A percentile compares a stretch with the other conserved stretches of the same genome.
These are phyloP conservation scores for Hypoxylon fragiforme DNA, from an alignment of 495 filamentous ascomycete species.

Conservation along the genomic window DNA sequence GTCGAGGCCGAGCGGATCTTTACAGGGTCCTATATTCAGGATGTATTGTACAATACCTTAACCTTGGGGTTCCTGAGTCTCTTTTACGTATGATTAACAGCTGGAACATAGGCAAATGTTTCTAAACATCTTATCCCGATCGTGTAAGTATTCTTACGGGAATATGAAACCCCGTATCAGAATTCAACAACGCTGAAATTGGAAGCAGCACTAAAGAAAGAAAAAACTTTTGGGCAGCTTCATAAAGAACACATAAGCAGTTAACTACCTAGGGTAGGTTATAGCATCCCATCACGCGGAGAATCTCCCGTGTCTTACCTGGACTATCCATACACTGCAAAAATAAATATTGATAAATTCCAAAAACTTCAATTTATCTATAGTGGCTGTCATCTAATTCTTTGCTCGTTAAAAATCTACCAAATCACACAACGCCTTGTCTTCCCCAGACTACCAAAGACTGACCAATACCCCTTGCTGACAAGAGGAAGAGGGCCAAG, in stretches of 20 bases:
- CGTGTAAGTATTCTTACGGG: slow-evolving; percentile 14
- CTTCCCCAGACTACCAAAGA: slow-evolving; percentile 23
- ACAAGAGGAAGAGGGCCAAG: slow-evolving; percentile 1
- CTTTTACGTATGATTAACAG: too few species aligned
- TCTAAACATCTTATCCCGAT: background rate
- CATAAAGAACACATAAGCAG: too few species aligned
- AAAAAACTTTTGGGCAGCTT: too few species aligned
- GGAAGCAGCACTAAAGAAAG: slow-evolving; percentile 18
- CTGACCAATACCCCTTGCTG: background rate
- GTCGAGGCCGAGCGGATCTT: slow-evolving; percentile 18
- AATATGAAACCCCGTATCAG: slow-evolving; percentile 24
- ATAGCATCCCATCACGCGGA: slow-evolving; percentile 10
- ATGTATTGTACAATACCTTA: slow-evolving; percentile 21
- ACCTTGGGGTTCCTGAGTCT: slow-evolving; percentile 3
- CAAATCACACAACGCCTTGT: slow-evolving; percentile 25
- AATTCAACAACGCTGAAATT: slow-evolving; percentile 10
- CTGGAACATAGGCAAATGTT: background rate
- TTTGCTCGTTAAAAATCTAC: slow-evolving; percentile 14
- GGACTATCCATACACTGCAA: too few species aligned
- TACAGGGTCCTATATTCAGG: slow-evolving; percentile 21
- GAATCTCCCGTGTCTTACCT: slow-evolving; percentile 5
- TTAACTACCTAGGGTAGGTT: too few species aligned
- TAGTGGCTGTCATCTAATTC: slow-evolving; percentile 21
- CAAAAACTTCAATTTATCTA: slow-evolving; percentile 25
- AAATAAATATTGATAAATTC: too few species aligned